phyloP scores from a whole-genome alignment of 2,329 filamentous ascomycete genomes.

The Fusarium burgessii region DNA sequence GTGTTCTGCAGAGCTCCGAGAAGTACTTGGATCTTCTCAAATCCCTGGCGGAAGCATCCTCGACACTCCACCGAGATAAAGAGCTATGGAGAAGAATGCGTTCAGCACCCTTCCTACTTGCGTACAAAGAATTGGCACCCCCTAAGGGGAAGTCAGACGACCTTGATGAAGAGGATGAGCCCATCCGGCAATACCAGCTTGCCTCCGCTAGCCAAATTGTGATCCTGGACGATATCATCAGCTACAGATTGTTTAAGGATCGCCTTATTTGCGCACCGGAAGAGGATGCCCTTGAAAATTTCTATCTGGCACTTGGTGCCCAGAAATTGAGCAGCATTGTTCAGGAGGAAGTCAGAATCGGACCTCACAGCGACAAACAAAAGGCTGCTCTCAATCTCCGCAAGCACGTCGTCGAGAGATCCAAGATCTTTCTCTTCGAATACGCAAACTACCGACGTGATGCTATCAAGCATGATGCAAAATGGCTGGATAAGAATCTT shows the following conservation, averaged over 20 bases:
- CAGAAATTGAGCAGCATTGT: constrained; percentile 81
- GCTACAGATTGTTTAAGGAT: constrained; percentile 88
- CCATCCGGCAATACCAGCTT: constrained; percentile 83
- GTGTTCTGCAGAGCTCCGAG: constrained; percentile 81
- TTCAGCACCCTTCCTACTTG: constrained; percentile 80
- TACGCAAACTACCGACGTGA: constrained; percentile 77
- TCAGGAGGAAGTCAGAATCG: constrained; percentile 81
- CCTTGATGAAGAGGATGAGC: constrained; percentile 70
- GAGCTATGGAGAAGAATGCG: constrained; percentile 82
- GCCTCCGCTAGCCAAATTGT: constrained; percentile 78
- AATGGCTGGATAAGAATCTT: constrained; percentile 91
- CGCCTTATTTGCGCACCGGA: constrained; percentile 88
- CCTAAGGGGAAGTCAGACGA: constrained; percentile 61
- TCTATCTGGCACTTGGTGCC: constrained; percentile 86
- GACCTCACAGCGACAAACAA: constrained; percentile 74
- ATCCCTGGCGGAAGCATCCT: constrained; percentile 79
- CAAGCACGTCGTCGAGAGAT: constrained; percentile 87
- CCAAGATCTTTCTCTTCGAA: constrained; percentile 89
- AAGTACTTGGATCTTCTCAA: constrained; percentile 89
- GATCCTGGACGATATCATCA: constrained; percentile 88
- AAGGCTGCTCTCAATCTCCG: constrained; percentile 75
- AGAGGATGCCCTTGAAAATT: constrained; percentile 85
- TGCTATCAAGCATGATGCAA: constrained; percentile 84
- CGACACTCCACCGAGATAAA: constrained; percentile 80
- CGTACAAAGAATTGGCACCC: constrained; percentile 77